A percentile compares a stretch with the other conserved stretches of the same genome.
Conservation (phyloP, 495 filamentous ascomycete genomes). For the Penicillium canescens region DNA sequence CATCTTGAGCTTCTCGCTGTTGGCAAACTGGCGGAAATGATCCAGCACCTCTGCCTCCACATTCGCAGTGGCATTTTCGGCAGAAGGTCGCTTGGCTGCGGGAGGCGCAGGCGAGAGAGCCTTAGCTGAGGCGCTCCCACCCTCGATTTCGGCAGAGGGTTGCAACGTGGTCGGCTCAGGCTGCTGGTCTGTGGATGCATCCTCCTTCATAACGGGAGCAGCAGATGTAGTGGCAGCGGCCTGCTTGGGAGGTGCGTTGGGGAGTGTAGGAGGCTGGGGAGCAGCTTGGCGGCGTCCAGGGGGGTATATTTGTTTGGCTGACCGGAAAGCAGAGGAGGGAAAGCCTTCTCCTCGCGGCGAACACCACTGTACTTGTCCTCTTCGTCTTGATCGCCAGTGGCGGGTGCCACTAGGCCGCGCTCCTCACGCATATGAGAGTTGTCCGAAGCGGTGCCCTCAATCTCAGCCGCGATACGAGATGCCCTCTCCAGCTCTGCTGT, state of each 20-base stretch:
- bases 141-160: constrained; percentile 33
- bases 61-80: constrained; percentile 68
- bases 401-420: constrained; percentile 65
- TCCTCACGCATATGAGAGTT: constrained; percentile 89
- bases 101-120: constrained; percentile 18
- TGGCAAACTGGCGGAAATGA: constrained; percentile 81
- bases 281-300: constrained; percentile 81
- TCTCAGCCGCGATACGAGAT: constrained; percentile 84
- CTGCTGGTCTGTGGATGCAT: constrained; percentile 36
- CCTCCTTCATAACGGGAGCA: constrained; percentile 21
- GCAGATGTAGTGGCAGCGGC: constrained; percentile 13
- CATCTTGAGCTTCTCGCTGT: constrained; percentile 69
- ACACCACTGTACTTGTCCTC: constrained; percentile 97
- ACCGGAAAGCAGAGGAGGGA: constrained; percentile 63
- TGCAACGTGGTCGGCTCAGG: constrained; percentile 21
- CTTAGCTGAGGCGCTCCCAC: constrained; percentile 35
- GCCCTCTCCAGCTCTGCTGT: constrained; percentile 73
- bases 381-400: constrained; percentile 78
- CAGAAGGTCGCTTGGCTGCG: constrained; percentile 25
- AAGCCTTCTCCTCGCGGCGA: constrained; percentile 64
- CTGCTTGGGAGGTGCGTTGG: constrained; percentile 66
- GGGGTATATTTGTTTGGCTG: constrained; percentile 79
- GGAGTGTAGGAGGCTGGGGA: constrained; percentile 64
- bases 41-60: constrained; percentile 77
- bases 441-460: constrained; percentile 66